Evolutionary conservation across 345 rosid species (phyloP).

Genomic region (Salix dunnii): DNA sequence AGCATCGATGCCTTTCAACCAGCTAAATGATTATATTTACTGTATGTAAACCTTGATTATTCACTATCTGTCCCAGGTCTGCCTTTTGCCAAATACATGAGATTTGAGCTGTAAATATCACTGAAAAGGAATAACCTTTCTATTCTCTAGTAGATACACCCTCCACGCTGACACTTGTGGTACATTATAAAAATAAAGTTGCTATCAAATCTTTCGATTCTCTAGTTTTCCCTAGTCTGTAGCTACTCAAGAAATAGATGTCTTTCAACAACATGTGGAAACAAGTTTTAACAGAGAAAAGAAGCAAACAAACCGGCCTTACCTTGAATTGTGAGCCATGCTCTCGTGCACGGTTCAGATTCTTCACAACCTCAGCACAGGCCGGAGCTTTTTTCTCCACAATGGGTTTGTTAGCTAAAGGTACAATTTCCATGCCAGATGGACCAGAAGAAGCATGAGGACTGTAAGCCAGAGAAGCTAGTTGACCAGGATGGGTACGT

Average conservation of each 20-base stretch:
- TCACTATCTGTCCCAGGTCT: background rate
- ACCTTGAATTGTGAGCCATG: slow-evolving; percentile 76
- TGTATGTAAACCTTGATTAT: background rate
- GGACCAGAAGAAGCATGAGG: slow-evolving; percentile 54
- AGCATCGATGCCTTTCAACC: background rate
- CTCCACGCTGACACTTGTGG: background rate
- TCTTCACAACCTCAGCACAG: slow-evolving; percentile 78
- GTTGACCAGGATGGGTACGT: slow-evolving; percentile 52
- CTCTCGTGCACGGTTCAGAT: slow-evolving; percentile 75
- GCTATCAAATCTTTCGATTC: background rate
- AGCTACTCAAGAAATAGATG: background rate
- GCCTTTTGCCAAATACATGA: background rate
- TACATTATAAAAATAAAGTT: background rate
- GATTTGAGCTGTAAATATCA: background rate
- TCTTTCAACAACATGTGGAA: background rate
- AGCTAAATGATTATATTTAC: background rate
- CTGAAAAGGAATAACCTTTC: background rate
- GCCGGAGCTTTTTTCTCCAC: slow-evolving; percentile 72
- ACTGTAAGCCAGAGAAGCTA: slow-evolving; percentile 53
- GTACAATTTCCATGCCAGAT: slow-evolving; percentile 54
- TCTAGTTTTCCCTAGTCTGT: background rate
- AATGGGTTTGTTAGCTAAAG: slow-evolving; percentile 59
- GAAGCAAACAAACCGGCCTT: slow-evolving; percentile 22
- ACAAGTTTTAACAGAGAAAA: background rate
- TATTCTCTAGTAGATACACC: background rate